Base-by-base conservation (phyloP, 768 basidiomycete species). In the Phallus indusiatus region DNA sequence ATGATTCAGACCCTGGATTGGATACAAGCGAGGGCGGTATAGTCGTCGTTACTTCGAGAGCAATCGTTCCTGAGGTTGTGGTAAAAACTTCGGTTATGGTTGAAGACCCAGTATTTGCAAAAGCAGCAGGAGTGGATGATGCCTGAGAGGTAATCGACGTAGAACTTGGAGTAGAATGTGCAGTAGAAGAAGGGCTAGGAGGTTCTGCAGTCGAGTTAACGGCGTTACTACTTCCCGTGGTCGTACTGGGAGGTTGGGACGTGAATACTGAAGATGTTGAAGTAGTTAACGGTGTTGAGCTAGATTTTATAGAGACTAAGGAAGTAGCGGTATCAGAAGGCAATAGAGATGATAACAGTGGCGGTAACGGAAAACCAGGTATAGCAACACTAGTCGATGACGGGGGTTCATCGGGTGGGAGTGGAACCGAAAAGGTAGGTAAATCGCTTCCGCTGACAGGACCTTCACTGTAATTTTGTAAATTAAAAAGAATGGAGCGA, bases 11-110 rank as follows among this genome's bases (percentile, higher is more conserved):
- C 1, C 70, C 17, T 20, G 62, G 14, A 16, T 24, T 33, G 6
- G 66, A 24, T 17, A 74, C 61, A 1, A 71, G 34, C 1, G 69
- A 59, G 9, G 74, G 61, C 33, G 69, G 42, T 1, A 68, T 69
- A 36, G 68, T 66, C 3, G 73, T 48, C 52, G 67, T 55, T 6
- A 68, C 59, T 12, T 70, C 69, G 34, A 70, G 66, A 28, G 76
- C 68, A 42, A 71, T 66, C n/a, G 72, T 61, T 47, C 63, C 65
- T 6, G 67, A 68, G 2, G 69, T 70, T 42, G 72, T 62, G 11
- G 53, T 49, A 5, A 66, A 56, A n/a, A 64, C 59, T 11, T 67
- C 52, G 2, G 72, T 68, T 6, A 60, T 12, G 28, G 57, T 55
- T 5, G 69, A 60, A 14, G 61, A 28, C 14, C 51, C 24, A 36